Percentiles rank a stretch among this genome's conserved stretches.
Conservation (phyloP, 2,329 filamentous ascomycete species). For the Coniochaeta ligniaria region DNA sequence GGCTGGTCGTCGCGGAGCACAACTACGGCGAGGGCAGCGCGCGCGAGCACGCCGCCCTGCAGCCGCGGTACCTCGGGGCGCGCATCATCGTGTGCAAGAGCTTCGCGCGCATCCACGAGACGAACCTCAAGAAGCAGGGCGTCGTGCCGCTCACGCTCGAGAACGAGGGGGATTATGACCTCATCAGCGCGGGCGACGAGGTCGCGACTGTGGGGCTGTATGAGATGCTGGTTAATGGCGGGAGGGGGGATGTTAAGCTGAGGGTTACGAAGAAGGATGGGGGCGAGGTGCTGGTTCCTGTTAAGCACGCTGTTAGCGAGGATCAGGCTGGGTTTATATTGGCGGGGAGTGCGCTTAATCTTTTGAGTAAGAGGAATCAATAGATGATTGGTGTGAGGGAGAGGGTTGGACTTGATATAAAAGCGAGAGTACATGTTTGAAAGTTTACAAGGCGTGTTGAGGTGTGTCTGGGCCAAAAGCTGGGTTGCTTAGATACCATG, state of each 20-base stretch:
- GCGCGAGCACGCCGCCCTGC: slow-evolving; percentile 80
- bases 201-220: slow-evolving; percentile 78
- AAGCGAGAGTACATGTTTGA: not conserved
- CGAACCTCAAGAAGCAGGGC: slow-evolving; percentile 93
- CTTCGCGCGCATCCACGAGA: slow-evolving; percentile 88
- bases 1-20: slow-evolving; percentile 94
- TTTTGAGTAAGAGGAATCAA: slow-evolving; percentile 58
- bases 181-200: slow-evolving; percentile 73
- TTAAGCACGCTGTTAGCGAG: slow-evolving; percentile 80
- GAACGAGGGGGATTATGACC: slow-evolving; percentile 81
- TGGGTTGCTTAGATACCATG: not conserved
- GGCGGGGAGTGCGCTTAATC: slow-evolving; percentile 86
- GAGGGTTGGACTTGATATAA: not conserved
- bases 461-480: not conserved
- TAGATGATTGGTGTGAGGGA: not conserved
- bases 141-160: slow-evolving; percentile 90
- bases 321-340: slow-evolving; percentile 91
- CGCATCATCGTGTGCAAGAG: slow-evolving; percentile 73
- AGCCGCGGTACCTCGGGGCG: slow-evolving; percentile 77
- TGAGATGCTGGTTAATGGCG: slow-evolving; percentile 70
- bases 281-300: slow-evolving; percentile 61
- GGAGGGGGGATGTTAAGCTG: slow-evolving; percentile 69
- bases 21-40: slow-evolving; percentile 92
- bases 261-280: slow-evolving; percentile 57
- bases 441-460: not conserved